Base-by-base conservation (phyloP, 139 green algal genomes). In the Volvox reticuliferus region DNA sequence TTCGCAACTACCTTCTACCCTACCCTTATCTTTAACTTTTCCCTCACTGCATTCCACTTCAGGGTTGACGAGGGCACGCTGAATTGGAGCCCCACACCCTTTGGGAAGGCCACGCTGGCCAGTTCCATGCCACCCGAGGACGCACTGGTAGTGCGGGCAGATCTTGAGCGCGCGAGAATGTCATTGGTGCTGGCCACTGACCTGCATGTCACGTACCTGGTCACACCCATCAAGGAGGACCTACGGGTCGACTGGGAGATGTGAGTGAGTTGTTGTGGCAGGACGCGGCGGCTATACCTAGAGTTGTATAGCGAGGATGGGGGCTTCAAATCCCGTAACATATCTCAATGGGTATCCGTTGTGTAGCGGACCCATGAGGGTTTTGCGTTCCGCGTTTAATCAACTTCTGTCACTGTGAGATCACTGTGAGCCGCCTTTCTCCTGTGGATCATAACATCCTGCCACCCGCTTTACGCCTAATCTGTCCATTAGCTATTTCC, bases 131-230 rank as follows among this genome's bases (percentile, higher is more conserved):
- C 92, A 18, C 87, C 96, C 17, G 92, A 96, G 87, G 91, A 96
- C 0, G 96, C 96, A n/a, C 89, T 97, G 79, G 76, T 93, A 78
- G 89, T 94, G 67, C 63, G 96, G 84, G 67, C 91, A 1, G 97
- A 99, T 89, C 90, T 99, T 67, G 88, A 90, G 30, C 89, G 79
- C 1, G 96, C 97, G 1, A 83, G 93, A 6, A 37, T 95, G 82
- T 85, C 77, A 0, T 94, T 98, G 86, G 94, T 97, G 79, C 85
- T 98, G 92, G 87, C 94, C 61, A 96, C 94, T 12, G 97, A 99
- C 91, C 94, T 99, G 73, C 97, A 99, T 93, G 94, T 99, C 36
- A 97, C 95, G 24, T 99, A 95, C 93, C 93, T 99, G 35, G 93
- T 98, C 71, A 97, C 97, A 20, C 96, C 96, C 24, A 62, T 96